A percentile compares a stretch with the other conserved stretches of the same genome.
Evolutionary conservation across 2,329 filamentous ascomycete genomes (phyloP).

Genomic region (Cytospora piceicola): DNA sequence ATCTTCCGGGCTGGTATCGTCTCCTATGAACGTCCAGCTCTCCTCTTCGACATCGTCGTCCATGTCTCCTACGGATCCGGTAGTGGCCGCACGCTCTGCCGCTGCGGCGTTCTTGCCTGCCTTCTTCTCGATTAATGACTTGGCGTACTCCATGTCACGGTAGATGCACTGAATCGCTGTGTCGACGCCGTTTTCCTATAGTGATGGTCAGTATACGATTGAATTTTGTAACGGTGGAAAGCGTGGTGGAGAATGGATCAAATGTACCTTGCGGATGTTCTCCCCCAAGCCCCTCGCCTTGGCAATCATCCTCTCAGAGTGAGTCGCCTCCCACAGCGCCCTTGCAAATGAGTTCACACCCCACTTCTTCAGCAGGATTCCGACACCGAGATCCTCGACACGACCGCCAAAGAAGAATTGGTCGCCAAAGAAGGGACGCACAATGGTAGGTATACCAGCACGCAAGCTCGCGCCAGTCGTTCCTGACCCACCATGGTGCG

Average conservation of each 20-base stretch:
- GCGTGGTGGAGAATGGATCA: conserved; percentile 1
- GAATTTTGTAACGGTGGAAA: background rate
- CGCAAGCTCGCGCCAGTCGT: conserved; percentile 93
- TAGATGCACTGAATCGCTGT: conserved; percentile 92
- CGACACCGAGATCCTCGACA: conserved; percentile 91
- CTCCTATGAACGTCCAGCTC: conserved; percentile 88
- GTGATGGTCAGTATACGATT: conserved; percentile 33
- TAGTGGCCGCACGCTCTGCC: conserved; percentile 40
- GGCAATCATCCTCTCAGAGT: conserved; percentile 87
- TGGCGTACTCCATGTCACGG: conserved; percentile 91
- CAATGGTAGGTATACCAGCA: conserved; percentile 89
- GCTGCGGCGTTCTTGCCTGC: conserved; percentile 52
- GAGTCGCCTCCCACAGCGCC: conserved; percentile 88
- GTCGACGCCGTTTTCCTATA: conserved; percentile 85
- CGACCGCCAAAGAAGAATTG: conserved; percentile 94
- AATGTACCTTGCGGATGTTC: conserved; percentile 79
- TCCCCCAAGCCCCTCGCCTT: conserved; percentile 84
- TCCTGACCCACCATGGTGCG: conserved; percentile 91
- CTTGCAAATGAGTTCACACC: conserved; percentile 84
- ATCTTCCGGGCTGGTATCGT: conserved; percentile 48
- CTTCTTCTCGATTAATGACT: conserved; percentile 74
- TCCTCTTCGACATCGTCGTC: conserved; percentile 72
- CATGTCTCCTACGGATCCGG: conserved; percentile 47
- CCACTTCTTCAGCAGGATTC: conserved; percentile 85
- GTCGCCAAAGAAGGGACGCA: conserved; percentile 96